Percentiles rank a stretch among this genome's conserved stretches.
Conservation (phyloP, 805 yeast species). For the Lachancea fermentati region DNA sequence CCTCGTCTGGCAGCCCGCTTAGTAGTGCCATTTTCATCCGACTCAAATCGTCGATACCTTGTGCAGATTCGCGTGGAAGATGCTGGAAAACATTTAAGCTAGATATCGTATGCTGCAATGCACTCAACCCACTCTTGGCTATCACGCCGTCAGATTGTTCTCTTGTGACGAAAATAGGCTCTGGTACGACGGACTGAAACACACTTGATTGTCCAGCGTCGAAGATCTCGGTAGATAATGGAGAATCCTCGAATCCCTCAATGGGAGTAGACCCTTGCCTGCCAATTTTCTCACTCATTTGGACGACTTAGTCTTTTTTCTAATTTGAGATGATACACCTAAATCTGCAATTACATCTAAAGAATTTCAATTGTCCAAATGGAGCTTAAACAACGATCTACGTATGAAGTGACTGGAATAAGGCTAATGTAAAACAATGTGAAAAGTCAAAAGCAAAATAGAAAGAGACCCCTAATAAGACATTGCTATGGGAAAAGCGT, state of each 20-base stretch:
- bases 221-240: conserved; percentile 2
- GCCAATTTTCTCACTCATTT: conserved; percentile 3
- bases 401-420: no score
- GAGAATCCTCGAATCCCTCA: conserved; percentile 4
- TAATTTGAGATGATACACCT: no score
- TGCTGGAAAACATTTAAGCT: conserved; percentile 30
- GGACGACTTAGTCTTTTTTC: background rate
- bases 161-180: conserved; percentile 27
- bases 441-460: background rate
- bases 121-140: conserved; percentile 15
- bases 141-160: conserved; percentile 27
- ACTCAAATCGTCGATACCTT: conserved; percentile 58
- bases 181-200: conserved; percentile 23
- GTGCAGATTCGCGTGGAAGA: conserved; percentile 32
- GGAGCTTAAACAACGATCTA: no score
- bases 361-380: no score
- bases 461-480: background rate
- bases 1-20: conserved; percentile 59
- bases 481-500: background rate
- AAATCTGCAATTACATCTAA: no score
- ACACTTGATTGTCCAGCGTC: conserved; percentile 11
- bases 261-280: conserved; percentile 5
- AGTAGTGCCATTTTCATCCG: conserved; percentile 67
- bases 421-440: background rate
- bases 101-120: conserved; percentile 26